Evolutionary conservation across 2,329 filamentous ascomycete species (phyloP).

Genomic region (Neonectria ditissima): DNA sequence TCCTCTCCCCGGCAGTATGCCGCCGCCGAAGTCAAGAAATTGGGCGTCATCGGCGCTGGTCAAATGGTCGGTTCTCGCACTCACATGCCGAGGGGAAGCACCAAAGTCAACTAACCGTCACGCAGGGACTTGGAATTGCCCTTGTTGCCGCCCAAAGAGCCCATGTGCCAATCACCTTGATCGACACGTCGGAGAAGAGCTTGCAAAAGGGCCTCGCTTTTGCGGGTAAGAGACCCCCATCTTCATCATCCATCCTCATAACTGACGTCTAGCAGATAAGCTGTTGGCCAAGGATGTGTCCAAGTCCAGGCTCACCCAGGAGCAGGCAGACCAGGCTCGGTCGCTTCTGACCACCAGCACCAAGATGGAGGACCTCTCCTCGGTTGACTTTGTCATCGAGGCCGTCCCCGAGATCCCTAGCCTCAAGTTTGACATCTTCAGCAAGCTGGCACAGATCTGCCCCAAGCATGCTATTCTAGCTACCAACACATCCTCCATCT

Average conservation of each 20-base stretch:
- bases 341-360: conserved; percentile 77
- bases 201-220: conserved; percentile 92
- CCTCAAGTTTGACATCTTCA: conserved; percentile 90
- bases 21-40: conserved; percentile 79
- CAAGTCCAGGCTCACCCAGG: conserved; percentile 86
- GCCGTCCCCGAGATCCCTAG: conserved; percentile 92
- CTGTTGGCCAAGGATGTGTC: conserved; percentile 91
- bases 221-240: conserved; percentile 69
- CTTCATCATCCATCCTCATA: conserved; percentile 1
- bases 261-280: conserved; percentile 72
- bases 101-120: conserved; percentile 30
- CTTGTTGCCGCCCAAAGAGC: conserved; percentile 91
- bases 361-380: conserved; percentile 79
- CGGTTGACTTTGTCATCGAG: conserved; percentile 98
- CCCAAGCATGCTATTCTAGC: conserved; percentile 89
- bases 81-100: conserved; percentile 52
- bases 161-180: conserved; percentile 82
- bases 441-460: conserved; percentile 82
- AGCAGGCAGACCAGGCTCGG: conserved; percentile 80
- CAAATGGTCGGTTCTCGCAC: conserved; percentile 80
- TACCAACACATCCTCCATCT: conserved; percentile 99
- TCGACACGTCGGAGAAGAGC: conserved; percentile 86
- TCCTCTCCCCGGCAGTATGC: conserved; percentile 70
- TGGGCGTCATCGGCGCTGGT: conserved; percentile 93
- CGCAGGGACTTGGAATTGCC: conserved; percentile 91